Evolutionary conservation across 768 basidiomycete species (phyloP), one percentile per base, ranked within the genome.

Genomic region (Symmetrospora coprosmae): DNA sequence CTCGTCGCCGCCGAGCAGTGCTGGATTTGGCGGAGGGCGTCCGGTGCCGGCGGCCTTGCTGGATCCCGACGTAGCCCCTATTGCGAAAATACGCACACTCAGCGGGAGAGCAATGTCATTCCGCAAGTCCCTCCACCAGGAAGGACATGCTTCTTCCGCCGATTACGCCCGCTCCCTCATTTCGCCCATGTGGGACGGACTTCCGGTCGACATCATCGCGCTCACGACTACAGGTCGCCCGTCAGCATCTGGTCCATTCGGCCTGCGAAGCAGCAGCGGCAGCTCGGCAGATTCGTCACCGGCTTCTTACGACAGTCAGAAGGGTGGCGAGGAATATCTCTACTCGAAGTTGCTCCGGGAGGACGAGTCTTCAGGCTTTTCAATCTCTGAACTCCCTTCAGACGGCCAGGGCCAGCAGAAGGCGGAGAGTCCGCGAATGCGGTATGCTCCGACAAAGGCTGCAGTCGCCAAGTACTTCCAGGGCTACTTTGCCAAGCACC

Each of bases 401-500:
- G 35, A 25, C 11, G 31, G 23, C 6, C 5, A 4, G 16, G 51
- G 34, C 6, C 9, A 40, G 40, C 16, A 27, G 39, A n/a, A 35
- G 51, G 34, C 34, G 34, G 27, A 38, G 30, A 8, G 25, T 43
- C 33, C 55, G 43, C 14, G 25, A 11, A 17, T 9, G 43, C 13
- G 25, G 21, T 58, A 45, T 27, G 55, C 55, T 14, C 55, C 55
- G 9, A 43, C 27, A 3, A 58, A 58, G 31, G 37, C 37, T n/a
- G 43, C 55, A 11, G 41, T 58, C 13, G 55, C 25, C 23, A 43
- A 58, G 30, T 58, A 21, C 34, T 58, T 58, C 41, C 23, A 40
- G 2, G 55, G 40, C 21, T 58, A 58, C 41, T 58, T 58, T 25
- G 28, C 28, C 31, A 58, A 46, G 33, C 55, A 58, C 37, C 55